These are phyloP conservation scores for Pistacia integerrima DNA, from an alignment of 345 rosid genomes.

Conservation along the genomic window DNA sequence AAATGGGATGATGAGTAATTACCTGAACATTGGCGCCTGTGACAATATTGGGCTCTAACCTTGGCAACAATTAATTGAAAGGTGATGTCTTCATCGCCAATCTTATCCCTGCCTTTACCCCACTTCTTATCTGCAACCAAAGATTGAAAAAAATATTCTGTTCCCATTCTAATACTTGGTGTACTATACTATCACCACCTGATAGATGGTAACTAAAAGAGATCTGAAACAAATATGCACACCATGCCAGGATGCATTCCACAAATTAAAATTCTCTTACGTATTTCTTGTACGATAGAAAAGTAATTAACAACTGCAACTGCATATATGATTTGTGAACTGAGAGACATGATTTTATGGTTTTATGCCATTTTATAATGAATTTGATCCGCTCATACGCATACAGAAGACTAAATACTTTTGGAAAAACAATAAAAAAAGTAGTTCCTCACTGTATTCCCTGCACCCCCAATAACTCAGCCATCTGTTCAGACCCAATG, in stretches of 20 bases:
- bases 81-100: too few species aligned
- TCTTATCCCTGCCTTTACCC: too few species aligned
- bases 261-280: neutral
- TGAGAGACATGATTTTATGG: neutral
- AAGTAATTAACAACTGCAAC: neutral
- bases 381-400: neutral
- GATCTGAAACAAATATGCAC: neutral
- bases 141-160: neutral
- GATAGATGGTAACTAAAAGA: neutral
- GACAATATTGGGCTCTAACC: too few species aligned
- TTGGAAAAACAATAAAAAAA: neutral
- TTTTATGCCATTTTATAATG: neutral
- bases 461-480: slow-evolving; percentile 79
- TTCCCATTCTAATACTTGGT: neutral
- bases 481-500: slow-evolving; percentile 69
- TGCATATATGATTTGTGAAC: neutral
- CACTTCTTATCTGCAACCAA: neutral
- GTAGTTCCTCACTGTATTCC: slow-evolving; percentile 46
- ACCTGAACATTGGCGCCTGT: too few species aligned
- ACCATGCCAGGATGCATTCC: neutral
- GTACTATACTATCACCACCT: neutral
- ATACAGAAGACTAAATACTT: neutral
- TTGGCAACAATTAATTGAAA: too few species aligned
- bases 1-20: too few species aligned
- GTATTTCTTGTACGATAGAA: neutral